Percentiles rank a stretch among this genome's conserved stretches.
These are phyloP conservation scores for Phytomonas sp. DNA, from an alignment of 208 protist genomes.

Conservation along the genomic window DNA sequence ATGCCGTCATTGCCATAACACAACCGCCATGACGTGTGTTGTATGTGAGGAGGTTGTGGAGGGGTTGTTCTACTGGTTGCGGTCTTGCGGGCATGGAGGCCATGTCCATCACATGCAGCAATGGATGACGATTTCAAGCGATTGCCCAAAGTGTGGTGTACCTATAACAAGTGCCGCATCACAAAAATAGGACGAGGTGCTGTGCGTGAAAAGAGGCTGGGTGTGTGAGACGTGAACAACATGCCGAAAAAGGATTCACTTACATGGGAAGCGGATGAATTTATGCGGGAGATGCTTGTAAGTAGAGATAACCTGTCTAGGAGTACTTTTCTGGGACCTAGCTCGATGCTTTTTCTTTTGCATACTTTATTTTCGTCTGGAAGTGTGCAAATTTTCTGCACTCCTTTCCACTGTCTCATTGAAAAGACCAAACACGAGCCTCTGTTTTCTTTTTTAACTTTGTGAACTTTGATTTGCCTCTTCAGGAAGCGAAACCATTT, in stretches of 20 bases:
- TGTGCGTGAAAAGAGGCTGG: background rate
- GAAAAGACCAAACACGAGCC: background rate
- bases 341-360: background rate
- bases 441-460: background rate
- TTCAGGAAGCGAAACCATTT: background rate
- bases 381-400: background rate
- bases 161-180: conserved; percentile 20
- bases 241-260: background rate
- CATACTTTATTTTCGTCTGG: background rate
- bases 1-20: conserved; percentile 38
- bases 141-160: conserved; percentile 67
- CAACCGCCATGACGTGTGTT: conserved; percentile 53
- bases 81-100: conserved; percentile 76
- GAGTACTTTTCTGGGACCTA: background rate
- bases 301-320: background rate
- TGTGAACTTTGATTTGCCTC: background rate
- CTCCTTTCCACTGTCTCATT: background rate
- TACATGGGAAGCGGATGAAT: background rate
- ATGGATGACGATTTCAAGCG: conserved; percentile 55
- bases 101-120: conserved; percentile 76
- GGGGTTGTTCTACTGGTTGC: conserved; percentile 74
- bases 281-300: background rate
- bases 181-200: background rate
- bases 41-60: conserved; percentile 80
- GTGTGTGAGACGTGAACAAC: background rate